Conservation (phyloP, 148 eudicot genomes). For the Agrostemma githago region DNA sequence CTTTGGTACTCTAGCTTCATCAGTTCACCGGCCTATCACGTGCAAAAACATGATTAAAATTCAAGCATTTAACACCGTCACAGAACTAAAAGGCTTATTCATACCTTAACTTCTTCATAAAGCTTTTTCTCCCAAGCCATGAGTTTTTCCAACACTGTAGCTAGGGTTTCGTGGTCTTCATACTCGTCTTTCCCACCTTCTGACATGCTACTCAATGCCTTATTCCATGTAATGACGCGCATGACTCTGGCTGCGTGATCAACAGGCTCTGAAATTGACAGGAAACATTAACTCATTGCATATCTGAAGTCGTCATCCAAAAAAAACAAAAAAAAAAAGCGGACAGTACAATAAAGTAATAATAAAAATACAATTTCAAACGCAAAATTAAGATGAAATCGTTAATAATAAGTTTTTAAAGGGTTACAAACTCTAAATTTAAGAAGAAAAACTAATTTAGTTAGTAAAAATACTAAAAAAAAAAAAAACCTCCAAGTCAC, state of each 20-base stretch:
- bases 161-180: constrained; percentile 90
- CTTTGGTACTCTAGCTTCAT: constrained; percentile 93
- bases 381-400: too few species aligned
- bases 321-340: too few species aligned
- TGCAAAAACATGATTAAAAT: constrained; percentile 6
- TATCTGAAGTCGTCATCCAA: too few species aligned
- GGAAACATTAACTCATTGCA: not conserved
- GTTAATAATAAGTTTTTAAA: too few species aligned
- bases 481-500: too few species aligned
- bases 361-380: not conserved
- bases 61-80: not conserved
- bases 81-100: constrained; percentile 2
- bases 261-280: constrained; percentile 59
- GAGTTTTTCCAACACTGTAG: constrained; percentile 87
- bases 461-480: too few species aligned
- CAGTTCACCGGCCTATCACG: constrained; percentile 74
- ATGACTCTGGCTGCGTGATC: constrained; percentile 98
- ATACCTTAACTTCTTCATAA: constrained; percentile 97
- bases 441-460: too few species aligned
- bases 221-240: constrained; percentile 97
- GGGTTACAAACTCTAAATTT: too few species aligned
- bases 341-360: not conserved
- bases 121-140: constrained; percentile 99
- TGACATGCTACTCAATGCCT: constrained; percentile 48
- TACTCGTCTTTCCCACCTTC: constrained; percentile 54